phyloP scores from a whole-genome alignment of 208 protist species.

The Leishmania arabica region DNA sequence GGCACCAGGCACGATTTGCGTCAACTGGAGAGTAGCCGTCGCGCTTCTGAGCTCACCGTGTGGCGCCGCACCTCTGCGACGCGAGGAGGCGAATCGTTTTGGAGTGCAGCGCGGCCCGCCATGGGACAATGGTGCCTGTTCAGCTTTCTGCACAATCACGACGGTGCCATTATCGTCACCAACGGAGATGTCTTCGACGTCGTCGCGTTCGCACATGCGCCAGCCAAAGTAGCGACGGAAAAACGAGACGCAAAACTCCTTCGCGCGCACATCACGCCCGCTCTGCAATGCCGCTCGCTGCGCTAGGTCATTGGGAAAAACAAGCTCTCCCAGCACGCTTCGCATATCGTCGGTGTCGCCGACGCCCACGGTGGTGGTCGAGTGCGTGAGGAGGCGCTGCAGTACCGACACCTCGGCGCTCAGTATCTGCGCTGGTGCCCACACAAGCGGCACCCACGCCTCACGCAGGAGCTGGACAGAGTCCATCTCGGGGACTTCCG shows the following conservation, averaged over 20 bases:
- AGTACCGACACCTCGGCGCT: slow-evolving; percentile 17
- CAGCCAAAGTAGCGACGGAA: slow-evolving; percentile 48
- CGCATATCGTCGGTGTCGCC: neutral
- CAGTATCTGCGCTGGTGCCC: slow-evolving; percentile 28
- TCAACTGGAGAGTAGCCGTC: slow-evolving; percentile 12
- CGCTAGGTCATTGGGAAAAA: neutral
- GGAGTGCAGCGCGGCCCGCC: neutral
- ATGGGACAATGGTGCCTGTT: neutral
- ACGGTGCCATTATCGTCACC: neutral
- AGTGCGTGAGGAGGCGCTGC: slow-evolving; percentile 6
- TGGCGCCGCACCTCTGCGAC: neutral
- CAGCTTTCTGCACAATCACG: slow-evolving; percentile 13
- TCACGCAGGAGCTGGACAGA: slow-evolving; percentile 32
- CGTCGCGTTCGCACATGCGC: slow-evolving; percentile 28
- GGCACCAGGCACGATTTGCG: slow-evolving; percentile 10
- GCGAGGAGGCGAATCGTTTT: neutral
- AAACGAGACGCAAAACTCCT: slow-evolving; percentile 40
- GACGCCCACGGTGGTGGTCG: too few species aligned
- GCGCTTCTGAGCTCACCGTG: neutral
- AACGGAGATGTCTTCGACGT: slow-evolving; percentile 13
- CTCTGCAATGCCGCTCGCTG: neutral
- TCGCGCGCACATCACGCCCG: slow-evolving; percentile 7
- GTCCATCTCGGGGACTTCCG: neutral
- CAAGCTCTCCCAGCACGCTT: neutral
- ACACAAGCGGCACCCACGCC: slow-evolving; percentile 11